Base-by-base conservation (phyloP, 768 basidiomycete genomes). In the Pilatotrama ljubarskyi region DNA sequence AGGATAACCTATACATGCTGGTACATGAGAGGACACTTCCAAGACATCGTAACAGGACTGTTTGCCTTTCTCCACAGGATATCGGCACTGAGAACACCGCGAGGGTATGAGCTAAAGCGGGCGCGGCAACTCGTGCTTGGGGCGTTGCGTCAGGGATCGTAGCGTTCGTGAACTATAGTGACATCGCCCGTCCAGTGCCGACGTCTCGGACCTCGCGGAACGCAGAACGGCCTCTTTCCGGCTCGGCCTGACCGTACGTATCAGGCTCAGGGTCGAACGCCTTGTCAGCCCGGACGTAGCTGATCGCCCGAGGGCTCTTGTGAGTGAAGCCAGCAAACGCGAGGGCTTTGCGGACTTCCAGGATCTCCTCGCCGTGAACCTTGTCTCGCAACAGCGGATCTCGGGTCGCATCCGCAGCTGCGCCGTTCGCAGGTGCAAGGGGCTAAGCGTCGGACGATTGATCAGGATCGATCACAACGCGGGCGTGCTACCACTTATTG, bases 271-370 rank as follows among this genome's bases (percentile, higher is more conserved):
- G 79, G 69, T 84, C 84, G 72, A 91, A 88, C 49, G 85, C 86
- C 69, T 79, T 85, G 75, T 91, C 89, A 59, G 84, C 88, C 69
- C 86, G 82, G 66, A 84, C 78, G 74, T 92, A 93, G 72, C 77
- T 88, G 73, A 93, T 84, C 57, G 81, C 80, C 62, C 91, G 87
- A 62, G 91, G 91, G 67, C 88, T 91, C 80, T 89, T 93, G 78
- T 94, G 91, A 32, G 92, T 93, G 76, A 93, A 93, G 51, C 91
- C 92, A 59, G 89, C 91, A 74, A 95, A 96, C 20, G 94, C 93
- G 46, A 93, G 79, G 44, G 88, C 87, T 77, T 98, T 98, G 67
- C 95, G 87, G 63, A 95, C 86, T 68, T 92, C 86, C 71, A 98
- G 80, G 63, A 97, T 88, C 70, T 91, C 84, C 62, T 85, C 83